A percentile compares a stretch with the other conserved stretches of the same genome.
Evolutionary conservation across 2,329 filamentous ascomycete genomes (phyloP).

Genomic region (Colletotrichum musae): DNA sequence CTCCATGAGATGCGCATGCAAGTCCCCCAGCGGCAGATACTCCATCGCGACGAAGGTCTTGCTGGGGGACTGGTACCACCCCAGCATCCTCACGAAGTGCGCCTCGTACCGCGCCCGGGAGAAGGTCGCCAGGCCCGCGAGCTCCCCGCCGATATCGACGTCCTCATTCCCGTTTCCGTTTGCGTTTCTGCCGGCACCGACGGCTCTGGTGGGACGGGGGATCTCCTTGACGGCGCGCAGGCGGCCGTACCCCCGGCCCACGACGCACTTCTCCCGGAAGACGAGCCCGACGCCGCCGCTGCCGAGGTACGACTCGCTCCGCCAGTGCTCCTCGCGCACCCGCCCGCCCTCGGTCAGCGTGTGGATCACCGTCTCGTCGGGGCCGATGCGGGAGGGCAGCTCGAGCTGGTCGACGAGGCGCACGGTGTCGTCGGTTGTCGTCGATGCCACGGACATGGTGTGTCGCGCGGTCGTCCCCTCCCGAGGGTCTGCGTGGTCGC

Average conservation of each 20-base stretch:
- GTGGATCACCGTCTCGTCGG: slow-evolving; percentile 26
- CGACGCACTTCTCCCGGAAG: slow-evolving; percentile 22
- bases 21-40: slow-evolving; percentile 2
- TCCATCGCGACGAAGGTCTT: slow-evolving; percentile 26
- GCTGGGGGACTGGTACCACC: slow-evolving; percentile 19
- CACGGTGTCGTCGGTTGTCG: slow-evolving; percentile 13
- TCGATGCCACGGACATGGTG: slow-evolving; percentile 4
- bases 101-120: slow-evolving; percentile 18
- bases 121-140: background rate
- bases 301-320: slow-evolving; percentile 22
- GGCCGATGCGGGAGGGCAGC: slow-evolving; percentile 13
- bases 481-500: no score
- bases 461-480: background rate
- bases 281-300: slow-evolving; percentile 21
- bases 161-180: background rate
- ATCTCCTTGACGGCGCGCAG: slow-evolving; percentile 21
- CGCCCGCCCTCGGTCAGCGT: slow-evolving; percentile 4
- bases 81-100: slow-evolving; percentile 11
- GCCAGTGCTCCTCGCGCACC: slow-evolving; percentile 15
- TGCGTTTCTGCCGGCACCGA: no score
- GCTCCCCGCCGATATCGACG: slow-evolving; percentile 11
- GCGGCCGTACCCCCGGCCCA: slow-evolving; percentile 2
- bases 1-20: slow-evolving; percentile 10
- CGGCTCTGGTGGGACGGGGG: background rate
- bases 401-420: slow-evolving; percentile 20